Percentiles rank a stretch among this genome's conserved stretches.
Conservation (phyloP, 345 rosid species). For the Corchorus olitorius region DNA sequence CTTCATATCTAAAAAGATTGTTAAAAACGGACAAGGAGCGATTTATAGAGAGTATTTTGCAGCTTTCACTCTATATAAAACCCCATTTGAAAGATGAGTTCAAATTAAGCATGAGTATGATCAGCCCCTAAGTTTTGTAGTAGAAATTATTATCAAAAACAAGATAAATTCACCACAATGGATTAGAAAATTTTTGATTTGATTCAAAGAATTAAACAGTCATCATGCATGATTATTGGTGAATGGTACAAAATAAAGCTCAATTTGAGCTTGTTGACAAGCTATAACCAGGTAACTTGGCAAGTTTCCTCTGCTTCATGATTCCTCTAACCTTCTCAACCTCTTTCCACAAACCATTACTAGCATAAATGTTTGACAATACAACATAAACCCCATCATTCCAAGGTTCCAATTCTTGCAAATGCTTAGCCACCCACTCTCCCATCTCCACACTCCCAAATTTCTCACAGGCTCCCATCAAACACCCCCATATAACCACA, state of each 20-base stretch:
- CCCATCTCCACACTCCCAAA: slow-evolving; percentile 72
- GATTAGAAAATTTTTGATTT: background rate
- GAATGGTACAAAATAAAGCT: slow-evolving; percentile 3
- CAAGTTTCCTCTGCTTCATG: slow-evolving; percentile 57
- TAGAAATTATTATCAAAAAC: background rate
- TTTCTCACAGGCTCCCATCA: slow-evolving; percentile 94
- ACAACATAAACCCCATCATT: slow-evolving; percentile 83
- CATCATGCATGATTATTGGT: background rate
- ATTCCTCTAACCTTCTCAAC: slow-evolving; percentile 70
- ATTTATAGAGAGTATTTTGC: too few relatives aligned
- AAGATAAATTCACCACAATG: background rate
- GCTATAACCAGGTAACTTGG: slow-evolving; percentile 73
- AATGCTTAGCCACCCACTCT: slow-evolving; percentile 77
- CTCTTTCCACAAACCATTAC: slow-evolving; percentile 70
- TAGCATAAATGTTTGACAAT: slow-evolving; percentile 80
- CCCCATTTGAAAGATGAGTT: background rate
- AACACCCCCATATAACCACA: slow-evolving; percentile 75
- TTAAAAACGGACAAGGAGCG: too few relatives aligned
- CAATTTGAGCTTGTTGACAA: slow-evolving; percentile 38
- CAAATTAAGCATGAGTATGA: background rate
- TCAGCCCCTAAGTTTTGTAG: background rate
- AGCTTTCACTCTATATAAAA: background rate
- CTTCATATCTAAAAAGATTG: too few relatives aligned
- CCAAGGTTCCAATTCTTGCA: slow-evolving; percentile 75
- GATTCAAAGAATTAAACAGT: background rate